phyloP scores from a whole-genome alignment of 2,329 filamentous ascomycete genomes.

The Neurospora crassa region DNA sequence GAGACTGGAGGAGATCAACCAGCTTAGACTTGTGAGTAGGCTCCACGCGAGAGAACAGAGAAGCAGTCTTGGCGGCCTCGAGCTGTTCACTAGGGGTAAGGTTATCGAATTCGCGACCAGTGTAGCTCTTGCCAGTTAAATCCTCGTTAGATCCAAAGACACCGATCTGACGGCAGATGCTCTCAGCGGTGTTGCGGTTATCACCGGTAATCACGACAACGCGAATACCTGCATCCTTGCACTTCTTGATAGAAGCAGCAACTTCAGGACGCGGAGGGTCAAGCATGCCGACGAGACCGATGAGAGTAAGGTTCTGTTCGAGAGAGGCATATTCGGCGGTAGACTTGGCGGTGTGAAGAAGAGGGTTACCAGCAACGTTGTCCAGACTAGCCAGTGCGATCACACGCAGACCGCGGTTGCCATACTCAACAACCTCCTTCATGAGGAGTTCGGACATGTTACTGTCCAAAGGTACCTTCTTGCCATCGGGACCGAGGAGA shows the following conservation, averaged over 20 bases:
- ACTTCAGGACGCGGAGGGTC: slow-evolving; percentile 95
- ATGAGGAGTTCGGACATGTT: slow-evolving; percentile 61
- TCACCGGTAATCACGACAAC: slow-evolving; percentile 98
- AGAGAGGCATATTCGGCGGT: slow-evolving; percentile 76
- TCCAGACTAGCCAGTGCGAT: slow-evolving; percentile 86
- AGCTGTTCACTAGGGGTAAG: slow-evolving; percentile 71
- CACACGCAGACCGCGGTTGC: slow-evolving; percentile 84
- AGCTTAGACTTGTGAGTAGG: slow-evolving; percentile 95
- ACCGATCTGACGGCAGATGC: slow-evolving; percentile 94
- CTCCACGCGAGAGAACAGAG: slow-evolving; percentile 91
- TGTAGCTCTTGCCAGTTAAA: slow-evolving; percentile 85
- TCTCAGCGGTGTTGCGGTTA: slow-evolving; percentile 95
- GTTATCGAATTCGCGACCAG: slow-evolving; percentile 87
- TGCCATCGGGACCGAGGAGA: slow-evolving; percentile 68
- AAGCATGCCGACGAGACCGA: slow-evolving; percentile 92
- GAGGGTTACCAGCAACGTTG: slow-evolving; percentile 59
- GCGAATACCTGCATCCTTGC: slow-evolving; percentile 85
- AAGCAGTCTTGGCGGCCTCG: slow-evolving; percentile 74
- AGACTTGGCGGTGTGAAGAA: slow-evolving; percentile 67
- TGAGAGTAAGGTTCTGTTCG: slow-evolving; percentile 88
- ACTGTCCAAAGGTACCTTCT: slow-evolving; percentile 61
- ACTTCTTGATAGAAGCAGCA: slow-evolving; percentile 73
- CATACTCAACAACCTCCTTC: slow-evolving; percentile 79
- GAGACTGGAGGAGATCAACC: slow-evolving; percentile 87
- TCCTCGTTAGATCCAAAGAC: slow-evolving; percentile 78